Conservation (phyloP, 2,329 filamentous ascomycete species). For the Waltergamsia citrina region DNA sequence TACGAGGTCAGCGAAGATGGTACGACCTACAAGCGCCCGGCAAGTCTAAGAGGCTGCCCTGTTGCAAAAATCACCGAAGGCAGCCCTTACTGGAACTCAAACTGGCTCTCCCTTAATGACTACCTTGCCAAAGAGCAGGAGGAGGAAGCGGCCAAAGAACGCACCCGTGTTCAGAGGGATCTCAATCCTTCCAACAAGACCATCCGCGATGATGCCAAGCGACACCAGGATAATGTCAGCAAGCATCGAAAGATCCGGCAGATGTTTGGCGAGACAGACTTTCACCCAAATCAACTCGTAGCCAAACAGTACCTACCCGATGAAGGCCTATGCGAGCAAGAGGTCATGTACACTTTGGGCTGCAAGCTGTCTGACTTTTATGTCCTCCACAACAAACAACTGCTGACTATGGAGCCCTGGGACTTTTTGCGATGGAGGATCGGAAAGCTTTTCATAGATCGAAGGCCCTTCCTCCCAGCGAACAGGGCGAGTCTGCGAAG, state of each 20-base stretch:
- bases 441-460: conserved; percentile 8
- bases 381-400: conserved; percentile 10
- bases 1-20: conserved; percentile 13
- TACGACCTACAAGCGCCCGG: conserved; percentile 12
- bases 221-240: conserved; percentile 18
- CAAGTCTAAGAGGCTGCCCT: conserved; percentile 14
- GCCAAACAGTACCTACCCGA: conserved; percentile 19
- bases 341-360: conserved; percentile 23
- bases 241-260: conserved; percentile 22
- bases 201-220: conserved; percentile 8
- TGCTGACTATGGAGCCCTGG: conserved; percentile 24
- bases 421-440: conserved; percentile 27
- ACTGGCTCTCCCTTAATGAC: conserved; percentile 18
- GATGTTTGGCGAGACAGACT: conserved; percentile 16
- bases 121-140: conserved; percentile 15
- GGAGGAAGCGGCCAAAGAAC: conserved; percentile 11
- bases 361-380: conserved; percentile 21
- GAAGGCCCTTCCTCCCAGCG: not conserved
- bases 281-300: conserved; percentile 26
- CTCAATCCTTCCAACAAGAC: not conserved
- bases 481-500: conserved; percentile 1
- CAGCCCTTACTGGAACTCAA: conserved; percentile 17
- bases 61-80: conserved; percentile 16
- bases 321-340: conserved; percentile 20
- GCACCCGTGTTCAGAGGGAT: not conserved